Percentiles rank a stretch among this genome's conserved stretches.
Conservation (phyloP, 2,329 filamentous ascomycete species). For the Alternaria arbusti region DNA sequence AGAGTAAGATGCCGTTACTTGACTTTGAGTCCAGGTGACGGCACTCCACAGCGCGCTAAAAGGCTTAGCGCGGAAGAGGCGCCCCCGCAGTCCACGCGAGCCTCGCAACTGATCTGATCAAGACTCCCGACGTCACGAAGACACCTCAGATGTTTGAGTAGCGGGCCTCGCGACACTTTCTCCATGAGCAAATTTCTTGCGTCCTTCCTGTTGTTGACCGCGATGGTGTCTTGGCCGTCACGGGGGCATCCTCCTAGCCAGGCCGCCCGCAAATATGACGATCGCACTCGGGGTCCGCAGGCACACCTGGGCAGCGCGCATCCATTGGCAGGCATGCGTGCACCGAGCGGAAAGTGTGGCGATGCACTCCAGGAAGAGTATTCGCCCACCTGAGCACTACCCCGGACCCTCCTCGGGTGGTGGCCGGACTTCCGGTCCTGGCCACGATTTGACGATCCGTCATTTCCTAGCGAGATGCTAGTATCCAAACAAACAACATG, state of each 20-base stretch:
- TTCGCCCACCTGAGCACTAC: background rate
- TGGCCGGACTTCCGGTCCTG: background rate
- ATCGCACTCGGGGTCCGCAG: background rate
- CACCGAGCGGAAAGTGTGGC: background rate
- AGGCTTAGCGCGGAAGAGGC: slow-evolving; percentile 14
- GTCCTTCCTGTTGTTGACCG: background rate
- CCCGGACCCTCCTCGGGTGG: background rate
- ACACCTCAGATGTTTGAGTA: slow-evolving; percentile 16
- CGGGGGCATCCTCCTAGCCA: background rate
- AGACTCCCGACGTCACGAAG: slow-evolving; percentile 18
- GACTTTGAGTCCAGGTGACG: slow-evolving; percentile 15
- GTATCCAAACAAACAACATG: slow-evolving; percentile 6
- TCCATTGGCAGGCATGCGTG: slow-evolving; percentile 6
- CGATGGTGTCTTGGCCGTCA: background rate
- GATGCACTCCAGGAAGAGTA: slow-evolving; percentile 1
- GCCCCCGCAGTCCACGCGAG: slow-evolving; percentile 16
- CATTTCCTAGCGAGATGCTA: slow-evolving; percentile 5
- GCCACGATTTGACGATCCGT: background rate
- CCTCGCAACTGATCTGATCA: slow-evolving; percentile 18
- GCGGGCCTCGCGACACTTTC: background rate
- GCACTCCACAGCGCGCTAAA: slow-evolving; percentile 13
- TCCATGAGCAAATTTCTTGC: background rate
- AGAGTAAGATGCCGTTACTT: background rate
- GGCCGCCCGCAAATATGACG: background rate
- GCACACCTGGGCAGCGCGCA: background rate